Conservation (phyloP, 805 yeast genomes). For the Metschnikowia shivogae region DNA sequence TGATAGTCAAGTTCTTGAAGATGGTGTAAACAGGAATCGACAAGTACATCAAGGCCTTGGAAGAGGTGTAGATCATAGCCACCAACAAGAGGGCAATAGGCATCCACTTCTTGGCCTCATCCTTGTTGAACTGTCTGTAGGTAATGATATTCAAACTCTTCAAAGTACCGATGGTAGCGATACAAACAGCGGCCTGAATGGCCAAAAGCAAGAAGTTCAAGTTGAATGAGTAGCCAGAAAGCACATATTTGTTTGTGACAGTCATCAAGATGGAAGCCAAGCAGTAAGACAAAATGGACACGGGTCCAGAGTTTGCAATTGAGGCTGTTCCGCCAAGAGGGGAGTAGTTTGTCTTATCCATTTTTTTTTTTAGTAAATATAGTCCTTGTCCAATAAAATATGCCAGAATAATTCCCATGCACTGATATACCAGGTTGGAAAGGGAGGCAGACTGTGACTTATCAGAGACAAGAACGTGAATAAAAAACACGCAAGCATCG, state of each 20-base stretch:
- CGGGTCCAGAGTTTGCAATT: constrained; percentile 52
- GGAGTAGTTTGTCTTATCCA: constrained; percentile 32
- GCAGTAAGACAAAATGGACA: constrained; percentile 83
- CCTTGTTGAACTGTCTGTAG: constrained; percentile 78
- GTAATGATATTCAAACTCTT: constrained; percentile 73
- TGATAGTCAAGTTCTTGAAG: constrained; percentile 95
- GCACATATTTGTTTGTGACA: constrained; percentile 92
- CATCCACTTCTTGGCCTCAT: constrained; percentile 93
- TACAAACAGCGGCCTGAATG: constrained; percentile 83
- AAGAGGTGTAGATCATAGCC: constrained; percentile 91
- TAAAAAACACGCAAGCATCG: constrained; percentile 5
- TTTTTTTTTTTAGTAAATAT: constrained; percentile 30
- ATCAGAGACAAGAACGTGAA: not conserved
- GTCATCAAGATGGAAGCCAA: constrained; percentile 95
- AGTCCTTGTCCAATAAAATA: constrained; percentile 34
- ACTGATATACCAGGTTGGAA: constrained; percentile 7
- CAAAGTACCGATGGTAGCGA: constrained; percentile 64
- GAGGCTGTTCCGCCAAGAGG: constrained; percentile 24
- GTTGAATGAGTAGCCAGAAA: constrained; percentile 64
- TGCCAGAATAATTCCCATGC: constrained; percentile 41
- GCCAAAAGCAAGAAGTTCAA: constrained; percentile 88
- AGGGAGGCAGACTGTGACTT: not conserved
- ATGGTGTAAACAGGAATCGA: constrained; percentile 96
- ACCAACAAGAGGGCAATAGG: constrained; percentile 90
- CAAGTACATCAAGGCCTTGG: constrained; percentile 89